These are phyloP conservation scores for Aspergillus sp. DNA, from an alignment of 2,329 filamentous ascomycete genomes.

Conservation along the genomic window DNA sequence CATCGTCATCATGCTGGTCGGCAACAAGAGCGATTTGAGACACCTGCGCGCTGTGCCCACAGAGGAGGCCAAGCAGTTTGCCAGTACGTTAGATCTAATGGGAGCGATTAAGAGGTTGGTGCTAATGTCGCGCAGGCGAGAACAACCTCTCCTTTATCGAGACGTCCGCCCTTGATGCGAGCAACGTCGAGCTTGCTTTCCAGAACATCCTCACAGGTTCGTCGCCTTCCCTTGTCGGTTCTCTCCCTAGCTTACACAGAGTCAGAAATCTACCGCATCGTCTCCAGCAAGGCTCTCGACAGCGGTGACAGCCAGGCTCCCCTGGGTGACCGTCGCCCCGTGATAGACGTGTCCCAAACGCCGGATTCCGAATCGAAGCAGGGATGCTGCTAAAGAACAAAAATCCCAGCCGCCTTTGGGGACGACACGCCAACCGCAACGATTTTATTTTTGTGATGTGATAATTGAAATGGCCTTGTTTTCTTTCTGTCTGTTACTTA, in stretches of 20 bases:
- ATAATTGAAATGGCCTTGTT: constrained; percentile 38
- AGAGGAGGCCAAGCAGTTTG: constrained; percentile 97
- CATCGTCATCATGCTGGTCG: constrained; percentile 99
- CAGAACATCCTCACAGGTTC: constrained; percentile 95
- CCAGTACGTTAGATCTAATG: constrained; percentile 61
- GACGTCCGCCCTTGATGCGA: constrained; percentile 96
- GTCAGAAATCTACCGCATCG: constrained; percentile 97
- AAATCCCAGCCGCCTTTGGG: constrained; percentile 13
- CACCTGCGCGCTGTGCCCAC: constrained; percentile 95
- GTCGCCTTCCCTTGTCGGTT: not conserved
- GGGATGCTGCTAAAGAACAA: constrained; percentile 40
- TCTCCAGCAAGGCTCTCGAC: constrained; percentile 95
- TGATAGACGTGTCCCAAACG: constrained; percentile 81
- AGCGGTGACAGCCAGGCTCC: constrained; percentile 81
- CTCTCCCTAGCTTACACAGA: constrained; percentile 2
- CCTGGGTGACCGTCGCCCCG: constrained; percentile 73
- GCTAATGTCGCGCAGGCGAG: constrained; percentile 63
- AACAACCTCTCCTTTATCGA: constrained; percentile 99
- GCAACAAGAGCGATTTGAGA: constrained; percentile 99
- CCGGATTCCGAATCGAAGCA: constrained; percentile 74
- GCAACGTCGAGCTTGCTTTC: constrained; percentile 98
- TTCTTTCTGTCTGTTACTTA: constrained; percentile 36
- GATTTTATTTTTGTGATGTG: constrained; percentile 39
- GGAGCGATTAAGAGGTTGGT: not conserved
- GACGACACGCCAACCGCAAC: constrained; percentile 31